Evolutionary conservation across 768 basidiomycete genomes (phyloP), one percentile per base, ranked within the genome.

Genomic region (Rhodosporidiobolus sp.): DNA sequence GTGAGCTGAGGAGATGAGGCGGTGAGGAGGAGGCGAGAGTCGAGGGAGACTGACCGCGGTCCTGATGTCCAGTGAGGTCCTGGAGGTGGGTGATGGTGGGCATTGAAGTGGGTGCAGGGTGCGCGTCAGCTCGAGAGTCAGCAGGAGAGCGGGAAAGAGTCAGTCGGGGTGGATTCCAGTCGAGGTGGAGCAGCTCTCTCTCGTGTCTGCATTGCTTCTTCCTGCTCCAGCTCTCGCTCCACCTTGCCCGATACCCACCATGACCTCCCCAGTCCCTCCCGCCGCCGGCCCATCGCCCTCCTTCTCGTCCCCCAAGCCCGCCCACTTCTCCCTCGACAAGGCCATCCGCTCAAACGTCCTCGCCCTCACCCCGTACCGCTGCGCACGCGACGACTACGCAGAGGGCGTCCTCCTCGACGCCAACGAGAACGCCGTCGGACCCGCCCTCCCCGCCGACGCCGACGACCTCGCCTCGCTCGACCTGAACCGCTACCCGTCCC

Each of bases 321-420:
- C 87, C 4, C 94, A 96, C 82, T 98, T 96, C 79, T 84, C 87
- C 77, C 88, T 98, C 69, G 88, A 91, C 82, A 81, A 83, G 46
- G 89, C 91, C 65, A 90, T 97, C 76, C 86, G 94, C n/a, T 89
- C 92, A 4, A 99, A 98, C 79, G 94, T 99, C 78, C 89, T 96
- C 59, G 83, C 91, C 1, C 84, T 99, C 22, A 88, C 88, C 59
- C 96, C 96, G 0, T 98, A 99, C 82, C 88, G 94, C 43, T 97
- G 94, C 78, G 96, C 96, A 1, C 85, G 96, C 58, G 95, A 99
- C 78, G 95, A 99, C 83, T 99, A 96, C 82, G 58, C 55, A 4
- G 66, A 73, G 28, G 77, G 77, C 32, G 89, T 97, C 77, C 87
- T 99, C 35, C 87, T 99, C 30, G 96, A 99, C 77, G 96, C 96